These are phyloP conservation scores for Aphanomyces cochlioides DNA, from an alignment of 352 stramenopile species.

Conservation along the genomic window DNA sequence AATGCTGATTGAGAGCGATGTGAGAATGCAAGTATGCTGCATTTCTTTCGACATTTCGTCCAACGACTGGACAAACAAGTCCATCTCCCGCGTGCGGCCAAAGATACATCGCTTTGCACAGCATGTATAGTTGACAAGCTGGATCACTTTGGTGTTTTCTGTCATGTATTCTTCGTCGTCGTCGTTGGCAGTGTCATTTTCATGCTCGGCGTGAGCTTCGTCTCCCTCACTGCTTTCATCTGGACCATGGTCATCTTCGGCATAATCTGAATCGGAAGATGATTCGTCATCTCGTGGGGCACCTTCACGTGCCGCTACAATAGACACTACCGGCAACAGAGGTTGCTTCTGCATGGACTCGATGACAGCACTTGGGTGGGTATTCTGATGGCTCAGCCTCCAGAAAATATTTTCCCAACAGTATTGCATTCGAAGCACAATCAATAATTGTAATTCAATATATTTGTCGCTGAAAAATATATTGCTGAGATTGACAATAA, in stretches of 20 bases:
- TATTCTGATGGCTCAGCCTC: too few species aligned
- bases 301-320: neutral
- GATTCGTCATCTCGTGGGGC: slow-evolving; percentile 8
- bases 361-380: too few species aligned
- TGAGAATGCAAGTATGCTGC: slow-evolving; percentile 26
- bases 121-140: slow-evolving; percentile 29
- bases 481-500: too few species aligned
- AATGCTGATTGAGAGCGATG: slow-evolving; percentile 27
- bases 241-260: neutral
- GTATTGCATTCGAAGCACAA: too few species aligned
- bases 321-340: neutral
- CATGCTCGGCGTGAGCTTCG: neutral
- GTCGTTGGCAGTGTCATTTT: neutral
- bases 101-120: slow-evolving; percentile 31
- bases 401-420: too few species aligned
- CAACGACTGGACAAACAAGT: slow-evolving; percentile 20
- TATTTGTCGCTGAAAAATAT: too few species aligned
- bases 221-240: slow-evolving; percentile 2
- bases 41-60: slow-evolving; percentile 31
- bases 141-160: slow-evolving; percentile 29
- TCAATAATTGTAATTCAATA: too few species aligned
- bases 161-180: slow-evolving; percentile 27
- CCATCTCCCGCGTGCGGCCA: slow-evolving; percentile 28
- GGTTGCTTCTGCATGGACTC: neutral
- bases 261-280: slow-evolving; percentile 16